Base-by-base conservation (phyloP, 2,329 filamentous ascomycete genomes). In the Dactylellina leptospora region DNA sequence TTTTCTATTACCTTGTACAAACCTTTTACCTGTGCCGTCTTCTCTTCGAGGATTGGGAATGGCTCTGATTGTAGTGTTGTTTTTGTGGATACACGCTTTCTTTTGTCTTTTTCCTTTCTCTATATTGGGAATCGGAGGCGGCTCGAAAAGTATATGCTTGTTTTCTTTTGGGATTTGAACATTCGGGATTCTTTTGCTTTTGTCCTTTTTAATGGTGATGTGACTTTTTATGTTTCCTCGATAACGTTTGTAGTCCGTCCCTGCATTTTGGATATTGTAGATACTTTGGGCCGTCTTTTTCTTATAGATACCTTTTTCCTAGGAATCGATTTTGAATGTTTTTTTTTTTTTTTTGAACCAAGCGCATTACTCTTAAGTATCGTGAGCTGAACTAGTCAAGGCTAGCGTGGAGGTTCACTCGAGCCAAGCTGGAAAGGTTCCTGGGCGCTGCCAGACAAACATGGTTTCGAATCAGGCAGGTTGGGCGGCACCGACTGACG, bases 401-500 rank as follows among this genome's bases (percentile, higher is more conserved):
- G n/a, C n/a, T n/a, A n/a, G n/a, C n/a, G n/a, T n/a, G n/a, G n/a
- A n/a, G n/a, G n/a, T n/a, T n/a, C n/a, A n/a, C n/a, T n/a, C n/a
- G n/a, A n/a, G n/a, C n/a, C n/a, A n/a, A n/a, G n/a, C 38, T 16
- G 38, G 38, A 42, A 42, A 42, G 6, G 16, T 42, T 16, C n/a
- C 38, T 4, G n/a, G 38, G 38, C 38, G 6, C 8, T 9, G 20
- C 13, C 5, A 47, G 6, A 23, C n/a, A 54, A 20, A 54, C 27
- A 36, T 47, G 42, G 59, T 9, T 51, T 63, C 60, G 50, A 56
- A 64, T 48, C 13, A 45, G 60, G 60, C 60, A 64, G 60, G 60
- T 64, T 64, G 50, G 42, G 60, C 50, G 60, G 51, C 51, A 55
- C 59, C 54, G 40, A 63, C 59, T 63, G 59, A 63, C 59, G 59